Evolutionary conservation across 352 stramenopile genomes (phyloP), one percentile per base, ranked within the genome.

Genomic region (Phytopythium litorale): DNA sequence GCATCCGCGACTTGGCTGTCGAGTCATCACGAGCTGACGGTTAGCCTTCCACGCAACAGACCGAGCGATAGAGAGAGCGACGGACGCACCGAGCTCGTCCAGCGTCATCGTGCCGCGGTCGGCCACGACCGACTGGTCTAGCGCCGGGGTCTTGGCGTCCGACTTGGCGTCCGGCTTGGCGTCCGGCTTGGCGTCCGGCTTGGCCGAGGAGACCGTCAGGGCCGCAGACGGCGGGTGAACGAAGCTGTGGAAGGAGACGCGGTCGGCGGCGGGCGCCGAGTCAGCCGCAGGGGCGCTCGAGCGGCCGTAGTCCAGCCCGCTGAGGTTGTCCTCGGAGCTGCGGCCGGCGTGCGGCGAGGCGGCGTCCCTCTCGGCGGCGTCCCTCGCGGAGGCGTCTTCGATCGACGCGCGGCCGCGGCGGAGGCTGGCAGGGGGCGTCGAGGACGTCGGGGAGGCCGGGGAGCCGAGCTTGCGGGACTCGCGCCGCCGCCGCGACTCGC

Each of bases 51-150:
- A n/a, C n/a, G n/a, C n/a, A n/a, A n/a, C n/a, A n/a, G n/a, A n/a
- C n/a, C n/a, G n/a, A n/a, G n/a, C n/a, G n/a, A n/a, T n/a, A 25
- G 16, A 1, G 15, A 54, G 61, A 38, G 18, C 2, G 51, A 28
- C 16, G 45, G 25, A 46, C 73, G 65, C 70, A 81, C 73, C 73
- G 15, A 78, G 58, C 43, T 81, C 70, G 32, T 65, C 68, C 55
- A 58, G 62, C 23, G 53, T 70, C 73, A 75, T 81, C 2, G 67
- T 71, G 7, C 70, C 70, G 18, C 64, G 64, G 56, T 58, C 52
- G 1, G 9, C 16, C 30, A 28, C 8, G 7, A 28, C 2, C 13
- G 30, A 30, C 57, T 54, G 25, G 56, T 13, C 56, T 30, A 43
- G 32, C n/a, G 42, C 18, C 25, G 28, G 18, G 33, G 38, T 12